These are phyloP conservation scores for Colletotrichum musae DNA, from an alignment of 2,329 filamentous ascomycete genomes.

Conservation along the genomic window DNA sequence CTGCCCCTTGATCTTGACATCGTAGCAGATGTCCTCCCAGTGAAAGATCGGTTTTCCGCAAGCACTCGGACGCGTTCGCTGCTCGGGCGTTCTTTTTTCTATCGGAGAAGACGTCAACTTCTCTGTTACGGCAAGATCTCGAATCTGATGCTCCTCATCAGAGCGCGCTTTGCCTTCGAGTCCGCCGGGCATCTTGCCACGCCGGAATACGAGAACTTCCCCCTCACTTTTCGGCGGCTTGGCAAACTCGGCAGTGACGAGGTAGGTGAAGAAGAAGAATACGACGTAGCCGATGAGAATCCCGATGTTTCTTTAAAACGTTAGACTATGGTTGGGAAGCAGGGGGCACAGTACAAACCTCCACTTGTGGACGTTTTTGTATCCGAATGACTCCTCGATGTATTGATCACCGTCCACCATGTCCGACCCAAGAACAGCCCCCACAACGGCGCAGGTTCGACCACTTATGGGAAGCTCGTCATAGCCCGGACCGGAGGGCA, in stretches of 20 bases:
- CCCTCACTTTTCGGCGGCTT: constrained; percentile 80
- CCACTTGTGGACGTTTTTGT: constrained; percentile 63
- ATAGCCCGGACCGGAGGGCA: constrained; percentile 59
- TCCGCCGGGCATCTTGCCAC: constrained; percentile 64
- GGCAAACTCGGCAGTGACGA: constrained; percentile 75
- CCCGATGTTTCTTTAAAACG: constrained; percentile 70
- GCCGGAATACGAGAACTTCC: constrained; percentile 77
- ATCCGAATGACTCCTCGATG: constrained; percentile 59
- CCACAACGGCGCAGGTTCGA: constrained; percentile 61
- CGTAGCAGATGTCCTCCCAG: constrained; percentile 77
- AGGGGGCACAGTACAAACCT: constrained; percentile 43
- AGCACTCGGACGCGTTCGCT: constrained; percentile 28
- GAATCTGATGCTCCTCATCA: constrained; percentile 32
- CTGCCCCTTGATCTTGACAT: constrained; percentile 75
- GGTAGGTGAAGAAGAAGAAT: constrained; percentile 73
- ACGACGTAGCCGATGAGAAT: constrained; percentile 76
- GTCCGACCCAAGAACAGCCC: constrained; percentile 58
- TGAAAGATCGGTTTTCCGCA: constrained; percentile 66
- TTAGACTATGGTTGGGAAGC: neutral
- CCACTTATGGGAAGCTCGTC: constrained; percentile 52
- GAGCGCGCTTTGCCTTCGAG: constrained; percentile 1
- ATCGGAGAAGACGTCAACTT: neutral
- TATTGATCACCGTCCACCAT: constrained; percentile 62
- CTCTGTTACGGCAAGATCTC: neutral
- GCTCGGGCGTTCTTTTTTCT: neutral